Conservation (phyloP, 2,329 filamentous ascomycete genomes). For the Pseudogymnoascus sp. region DNA sequence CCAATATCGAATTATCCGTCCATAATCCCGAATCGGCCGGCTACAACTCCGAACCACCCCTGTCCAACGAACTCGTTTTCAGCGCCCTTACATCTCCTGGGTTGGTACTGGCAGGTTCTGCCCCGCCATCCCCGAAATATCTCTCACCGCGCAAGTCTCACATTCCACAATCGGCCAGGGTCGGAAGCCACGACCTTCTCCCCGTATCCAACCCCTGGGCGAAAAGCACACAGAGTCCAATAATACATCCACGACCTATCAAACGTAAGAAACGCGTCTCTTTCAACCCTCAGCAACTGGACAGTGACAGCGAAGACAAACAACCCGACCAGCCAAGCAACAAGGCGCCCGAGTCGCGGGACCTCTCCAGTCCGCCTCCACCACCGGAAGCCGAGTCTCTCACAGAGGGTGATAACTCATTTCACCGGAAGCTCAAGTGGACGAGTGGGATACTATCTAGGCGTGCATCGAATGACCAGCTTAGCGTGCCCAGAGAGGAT, state of each 20-base stretch:
- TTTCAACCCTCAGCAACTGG: conserved; percentile 18
- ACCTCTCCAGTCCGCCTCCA: neutral
- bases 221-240: neutral
- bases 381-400: neutral
- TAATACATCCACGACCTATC: conserved; percentile 3
- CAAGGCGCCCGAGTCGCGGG: neutral
- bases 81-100: neutral
- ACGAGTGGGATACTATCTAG: neutral
- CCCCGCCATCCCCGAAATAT: neutral
- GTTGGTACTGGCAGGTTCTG: neutral
- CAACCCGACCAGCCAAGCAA: neutral
- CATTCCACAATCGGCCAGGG: neutral
- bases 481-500: neutral
- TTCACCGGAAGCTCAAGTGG: neutral
- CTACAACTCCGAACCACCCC: neutral
- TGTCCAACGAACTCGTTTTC: neutral
- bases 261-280: conserved; percentile 23
- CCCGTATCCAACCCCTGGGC: neutral
- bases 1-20: neutral
- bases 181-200: neutral
- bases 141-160: neutral
- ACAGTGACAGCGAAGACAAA: neutral
- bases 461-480: neutral
- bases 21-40: neutral
- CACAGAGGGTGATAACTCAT: neutral